Evolutionary conservation across 1,284 basidiomycete genomes (phyloP), one percentile per base, ranked within the genome.

Genomic region (Cutaneotrichosporon spelunceum): DNA sequence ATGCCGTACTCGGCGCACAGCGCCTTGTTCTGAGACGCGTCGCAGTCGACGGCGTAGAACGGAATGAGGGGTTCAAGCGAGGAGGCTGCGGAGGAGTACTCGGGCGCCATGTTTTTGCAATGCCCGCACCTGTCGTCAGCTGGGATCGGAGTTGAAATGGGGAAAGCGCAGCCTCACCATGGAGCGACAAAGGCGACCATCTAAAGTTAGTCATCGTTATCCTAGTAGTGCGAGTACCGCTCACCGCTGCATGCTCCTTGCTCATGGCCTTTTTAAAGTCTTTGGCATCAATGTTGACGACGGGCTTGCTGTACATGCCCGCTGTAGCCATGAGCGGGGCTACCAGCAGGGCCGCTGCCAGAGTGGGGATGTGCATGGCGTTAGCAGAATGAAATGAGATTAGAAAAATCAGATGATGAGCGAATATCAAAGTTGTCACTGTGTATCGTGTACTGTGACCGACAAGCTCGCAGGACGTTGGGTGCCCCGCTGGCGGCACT

Each of bases 21-120:
- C 8, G 81, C 82, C 76, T 89, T 91, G 79, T 96, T 95, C 71
- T 82, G 80, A 26, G 86, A 84, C n/a, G 84, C 87, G 70, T 97
- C 93, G 68, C 93, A 97, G 76, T 97, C 91, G 49, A 97, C 85
- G 13, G 91, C 89, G 76, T 93, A 95, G 63, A 90, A 84, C 1
- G 92, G 91, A 34, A 97, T 84, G 39, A 97, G 82, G 9, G 93
- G 92, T 62, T 87, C 82, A 24, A 96, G 84, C 1, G 86, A 88
- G 10, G 84, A 75, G 0, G 93, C 92, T 1, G 91, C 92, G 69
- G 89, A 88, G 70, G 85, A 86, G 73, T 86, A 93, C 73, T 96
- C 90, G 0, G 93, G 93, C 2, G 82, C 90, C 81, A 95, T 86
- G 50, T 82, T 82, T 81, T 94, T 86, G 77, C 94, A 97, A 76